Base-by-base conservation (phyloP, 768 basidiomycete species). In the Amanita rimosa region DNA sequence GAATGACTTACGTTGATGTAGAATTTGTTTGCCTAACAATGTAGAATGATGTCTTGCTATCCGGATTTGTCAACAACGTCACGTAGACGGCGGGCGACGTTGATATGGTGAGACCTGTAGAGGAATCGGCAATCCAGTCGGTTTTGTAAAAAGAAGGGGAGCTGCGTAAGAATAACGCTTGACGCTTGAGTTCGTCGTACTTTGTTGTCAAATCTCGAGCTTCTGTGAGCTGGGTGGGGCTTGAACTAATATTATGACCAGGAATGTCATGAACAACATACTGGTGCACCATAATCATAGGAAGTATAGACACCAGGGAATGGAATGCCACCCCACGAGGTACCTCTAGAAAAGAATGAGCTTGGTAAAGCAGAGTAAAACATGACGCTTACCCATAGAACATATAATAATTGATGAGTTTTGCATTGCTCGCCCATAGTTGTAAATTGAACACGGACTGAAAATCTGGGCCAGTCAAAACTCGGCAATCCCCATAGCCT, bases 401-500 rank as follows among this genome's bases (percentile, higher is more conserved):
- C 90, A 92, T 91, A 63, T 92, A 92, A 53, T 85, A 86, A 56
- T 77, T 88, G 51, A 90, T 78, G 39, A 92, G 57, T 57, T 90
- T 92, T 1, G 79, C 84, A 62, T 90, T 91, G 43, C 76, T 74
- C 8, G 88, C 86, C 83, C 83, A 88, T 39, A 87, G 69, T 46
- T 84, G 69, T 50, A 78, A 72, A 55, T 92, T 79, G 63, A 89
- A 91, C 5, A 91, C 90, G 36, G 79, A 82, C 62, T 81, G 73
- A 63, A 88, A 90, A 56, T 82, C 71, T 1, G 82, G 67, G 2
- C 84, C 85, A 9, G 85, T 89, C 52, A 90, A 65, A 1, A 68
- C 62, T 22, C 74, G 70, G 58, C 87, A 90, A 3, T 73, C 67
- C 1, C 66, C 71, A 57, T 87, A 89, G 37, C 83, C 80, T 78